A percentile compares a stretch with the other conserved stretches of the same genome.
Conservation (phyloP, 2,329 filamentous ascomycete genomes). For the Fusarium austroafricanum region DNA sequence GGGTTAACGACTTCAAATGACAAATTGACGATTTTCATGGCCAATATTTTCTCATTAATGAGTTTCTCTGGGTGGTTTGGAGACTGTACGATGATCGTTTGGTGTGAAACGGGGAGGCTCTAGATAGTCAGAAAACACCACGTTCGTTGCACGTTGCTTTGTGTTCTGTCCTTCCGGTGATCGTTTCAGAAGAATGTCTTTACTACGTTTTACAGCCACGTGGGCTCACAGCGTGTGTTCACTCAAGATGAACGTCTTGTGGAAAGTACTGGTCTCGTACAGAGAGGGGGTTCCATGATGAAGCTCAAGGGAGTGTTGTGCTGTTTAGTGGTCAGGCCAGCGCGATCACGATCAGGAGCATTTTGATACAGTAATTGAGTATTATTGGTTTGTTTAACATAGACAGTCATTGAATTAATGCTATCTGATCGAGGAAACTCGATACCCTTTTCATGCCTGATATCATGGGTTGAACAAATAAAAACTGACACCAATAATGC, state of each 20-base stretch:
- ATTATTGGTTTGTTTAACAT: background rate
- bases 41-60: background rate
- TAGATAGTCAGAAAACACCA: conserved; percentile 18
- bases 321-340: background rate
- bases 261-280: background rate
- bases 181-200: conserved; percentile 7
- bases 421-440: conserved; percentile 17
- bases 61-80: background rate
- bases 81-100: conserved; percentile 9
- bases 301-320: background rate
- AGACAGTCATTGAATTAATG: conserved; percentile 23
- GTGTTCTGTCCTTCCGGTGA: conserved; percentile 18
- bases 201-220: conserved; percentile 31
- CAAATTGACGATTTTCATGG: conserved; percentile 30
- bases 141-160: conserved; percentile 27
- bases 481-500: conserved; percentile 5
- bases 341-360: background rate
- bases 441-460: conserved; percentile 16
- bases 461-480: conserved; percentile 19
- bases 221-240: conserved; percentile 10
- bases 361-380: background rate
- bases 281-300: background rate
- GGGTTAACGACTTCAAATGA: conserved; percentile 11
- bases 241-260: background rate
- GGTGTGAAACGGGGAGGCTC: conserved; percentile 10